A percentile compares a stretch with the other conserved stretches of the same genome.
These are phyloP conservation scores for Hyphopichia burtonii DNA, from an alignment of 1,139 yeast species.

Conservation along the genomic window DNA sequence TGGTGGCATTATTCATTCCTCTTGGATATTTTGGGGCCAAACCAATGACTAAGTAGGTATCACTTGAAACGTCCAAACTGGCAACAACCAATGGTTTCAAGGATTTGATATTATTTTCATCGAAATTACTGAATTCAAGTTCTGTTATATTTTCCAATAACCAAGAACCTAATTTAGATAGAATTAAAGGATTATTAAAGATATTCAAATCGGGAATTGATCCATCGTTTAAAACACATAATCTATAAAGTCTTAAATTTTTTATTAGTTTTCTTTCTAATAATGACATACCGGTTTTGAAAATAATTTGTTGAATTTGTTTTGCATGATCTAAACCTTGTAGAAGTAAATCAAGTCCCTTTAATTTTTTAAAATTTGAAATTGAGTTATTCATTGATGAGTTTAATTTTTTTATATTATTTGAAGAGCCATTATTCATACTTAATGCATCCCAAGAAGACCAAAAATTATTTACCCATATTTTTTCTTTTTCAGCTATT, in stretches of 20 bases:
- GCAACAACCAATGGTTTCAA: constrained; percentile 87
- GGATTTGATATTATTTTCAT: constrained; percentile 38
- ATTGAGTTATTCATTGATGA: constrained; percentile 11
- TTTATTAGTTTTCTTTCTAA: constrained; percentile 80
- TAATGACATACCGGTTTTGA: constrained; percentile 84
- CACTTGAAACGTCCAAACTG: constrained; percentile 68
- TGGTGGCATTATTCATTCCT: constrained; percentile 48
- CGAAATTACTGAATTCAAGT: constrained; percentile 46
- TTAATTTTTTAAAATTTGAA: constrained; percentile 28
- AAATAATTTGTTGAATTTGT: constrained; percentile 76
- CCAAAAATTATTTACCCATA: constrained; percentile 93
- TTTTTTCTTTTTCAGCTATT: constrained; percentile 56
- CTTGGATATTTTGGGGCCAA: constrained; percentile 81
- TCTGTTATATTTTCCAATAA: constrained; percentile 87
- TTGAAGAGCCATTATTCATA: constrained; percentile 32
- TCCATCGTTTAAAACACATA: constrained; percentile 86
- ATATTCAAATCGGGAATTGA: constrained; percentile 71
- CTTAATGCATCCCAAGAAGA: constrained; percentile 87
- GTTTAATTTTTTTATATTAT: constrained; percentile 5
- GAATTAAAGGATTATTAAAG: constrained; percentile 82
- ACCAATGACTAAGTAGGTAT: constrained; percentile 87
- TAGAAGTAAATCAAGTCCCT: constrained; percentile 56
- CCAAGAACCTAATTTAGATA: constrained; percentile 87
- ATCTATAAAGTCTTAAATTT: constrained; percentile 74
- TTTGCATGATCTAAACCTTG: constrained; percentile 83